Evolutionary conservation across 371 early-diverging fungal genomes (phyloP).

Genomic region (Lichtheimia ornata): DNA sequence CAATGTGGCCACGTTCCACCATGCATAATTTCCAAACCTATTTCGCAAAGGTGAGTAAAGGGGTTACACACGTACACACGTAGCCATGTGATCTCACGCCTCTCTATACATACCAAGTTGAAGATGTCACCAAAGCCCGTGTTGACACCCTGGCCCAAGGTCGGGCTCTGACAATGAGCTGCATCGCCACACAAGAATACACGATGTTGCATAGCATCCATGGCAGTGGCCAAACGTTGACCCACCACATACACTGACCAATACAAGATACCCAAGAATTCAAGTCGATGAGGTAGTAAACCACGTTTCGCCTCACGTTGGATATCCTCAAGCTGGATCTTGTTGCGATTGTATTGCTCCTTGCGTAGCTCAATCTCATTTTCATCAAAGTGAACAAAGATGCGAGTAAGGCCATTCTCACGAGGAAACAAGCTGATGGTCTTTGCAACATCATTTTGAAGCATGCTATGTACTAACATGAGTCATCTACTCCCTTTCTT

Average conservation of each 20-base stretch:
- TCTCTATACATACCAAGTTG: not conserved
- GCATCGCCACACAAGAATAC: slow-evolving; percentile 51
- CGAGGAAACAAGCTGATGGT: slow-evolving; percentile 43
- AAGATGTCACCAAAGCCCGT: slow-evolving; percentile 47
- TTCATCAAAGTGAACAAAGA: slow-evolving; percentile 49
- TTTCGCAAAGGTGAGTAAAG: not conserved
- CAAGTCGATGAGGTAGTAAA: slow-evolving; percentile 41
- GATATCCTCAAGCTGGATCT: slow-evolving; percentile 49
- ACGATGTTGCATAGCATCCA: slow-evolving; percentile 32
- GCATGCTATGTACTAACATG: slow-evolving; percentile 21
- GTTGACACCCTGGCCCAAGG: slow-evolving; percentile 46
- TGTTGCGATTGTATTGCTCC: slow-evolving; percentile 47
- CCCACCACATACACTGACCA: slow-evolving; percentile 53
- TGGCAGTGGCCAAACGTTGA: slow-evolving; percentile 32
- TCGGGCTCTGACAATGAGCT: slow-evolving; percentile 46
- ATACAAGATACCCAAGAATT: slow-evolving; percentile 47
- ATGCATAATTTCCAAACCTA: slow-evolving; percentile 46
- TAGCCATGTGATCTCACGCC: not conserved
- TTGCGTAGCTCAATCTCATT: slow-evolving; percentile 37
- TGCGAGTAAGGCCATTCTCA: slow-evolving; percentile 45
- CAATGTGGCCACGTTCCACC: slow-evolving; percentile 33
- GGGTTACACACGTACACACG: not conserved
- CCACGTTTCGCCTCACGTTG: slow-evolving; percentile 50
- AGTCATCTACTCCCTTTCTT: not conserved
- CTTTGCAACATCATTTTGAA: slow-evolving; percentile 40